Base-by-base conservation (phyloP, 371 early-diverging fungal genomes). In the Mitosporidium daphniae region DNA sequence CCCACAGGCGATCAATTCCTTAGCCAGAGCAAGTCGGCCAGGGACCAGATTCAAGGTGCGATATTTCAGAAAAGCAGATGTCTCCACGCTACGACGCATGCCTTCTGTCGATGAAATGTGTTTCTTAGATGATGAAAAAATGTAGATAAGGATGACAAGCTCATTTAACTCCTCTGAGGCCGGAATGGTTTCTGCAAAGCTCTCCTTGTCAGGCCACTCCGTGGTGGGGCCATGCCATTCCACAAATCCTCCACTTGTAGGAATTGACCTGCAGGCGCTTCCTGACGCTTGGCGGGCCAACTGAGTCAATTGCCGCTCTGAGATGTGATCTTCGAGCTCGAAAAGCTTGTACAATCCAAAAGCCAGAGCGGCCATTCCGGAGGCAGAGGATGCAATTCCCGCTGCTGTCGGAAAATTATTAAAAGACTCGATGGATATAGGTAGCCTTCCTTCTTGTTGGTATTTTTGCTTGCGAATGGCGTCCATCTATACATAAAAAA, bases 381-480 rank as follows among this genome's bases (percentile, higher is more conserved):
- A 72, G 8, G 95, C 91, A 9, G 80, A 78, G 21, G 84, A 82
- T n/a, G 95, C 95, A 19, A 94, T 50, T n/a, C 95, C 95, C 4
- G 89, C 89, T 17, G 89, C 89, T 3, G 91, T 84, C 11, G 95
- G 91, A 42, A 94, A 91, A 54, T 78, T 89, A 59, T 91, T 94
- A 34, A 16, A 16, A 8, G 35, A 35, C 17, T 15, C 28, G 18
- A 35, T 31, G 8, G 10, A 22, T 17, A 35, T 19, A 20, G n/a
- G n/a, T n/a, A n/a, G n/a, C n/a, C n/a, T n/a, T n/a, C n/a, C n/a
- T n/a, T 12, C 8, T 2, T 18, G 8, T 8, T 20, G 8, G 21
- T 20, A 20, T n/a, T n/a, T n/a, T n/a, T n/a, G n/a, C n/a, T n/a
- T n/a, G n/a, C n/a, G n/a, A n/a, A n/a, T n/a, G n/a, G n/a, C n/a